Percentiles rank a stretch among this genome's conserved stretches.
Conservation (phyloP, 371 early-diverging fungal species). For the Mucor plumbeus region DNA sequence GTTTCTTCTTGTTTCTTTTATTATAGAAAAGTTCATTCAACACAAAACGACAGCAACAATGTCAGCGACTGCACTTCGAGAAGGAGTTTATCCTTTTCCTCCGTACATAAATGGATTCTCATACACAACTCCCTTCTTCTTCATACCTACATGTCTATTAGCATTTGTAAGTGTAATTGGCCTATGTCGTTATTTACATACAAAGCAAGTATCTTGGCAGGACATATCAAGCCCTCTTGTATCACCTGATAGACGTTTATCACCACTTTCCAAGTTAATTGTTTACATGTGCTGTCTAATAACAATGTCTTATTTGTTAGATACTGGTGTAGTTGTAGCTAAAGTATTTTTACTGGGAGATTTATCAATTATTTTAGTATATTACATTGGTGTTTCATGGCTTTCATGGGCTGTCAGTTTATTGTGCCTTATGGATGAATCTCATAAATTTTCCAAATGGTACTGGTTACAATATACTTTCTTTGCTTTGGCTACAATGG, state of each 20-base stretch:
- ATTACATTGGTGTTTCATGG: conserved; percentile 43
- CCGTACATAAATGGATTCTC: conserved; percentile 12
- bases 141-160: conserved; percentile 20
- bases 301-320: conserved; percentile 36
- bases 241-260: conserved; percentile 11
- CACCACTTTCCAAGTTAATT: conserved; percentile 42
- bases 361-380: conserved; percentile 38
- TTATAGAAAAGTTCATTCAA: too few species aligned
- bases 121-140: conserved; percentile 20
- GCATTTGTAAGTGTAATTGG: conserved; percentile 17
- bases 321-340: conserved; percentile 34
- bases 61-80: not conserved
- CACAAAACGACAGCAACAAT: not conserved
- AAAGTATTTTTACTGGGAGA: conserved; percentile 37
- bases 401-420: conserved; percentile 45
- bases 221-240: conserved; percentile 23
- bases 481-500: conserved; percentile 38
- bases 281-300: conserved; percentile 31
- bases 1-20: too few species aligned
- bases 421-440: conserved; percentile 35
- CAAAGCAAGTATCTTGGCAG: conserved; percentile 23
- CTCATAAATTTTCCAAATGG: conserved; percentile 46
- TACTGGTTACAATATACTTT: conserved; percentile 53
- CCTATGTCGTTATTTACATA: conserved; percentile 16
- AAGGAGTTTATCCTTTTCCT: conserved; percentile 4